Conservation (phyloP, 1,284 basidiomycete genomes). For the Melampsora americana region DNA sequence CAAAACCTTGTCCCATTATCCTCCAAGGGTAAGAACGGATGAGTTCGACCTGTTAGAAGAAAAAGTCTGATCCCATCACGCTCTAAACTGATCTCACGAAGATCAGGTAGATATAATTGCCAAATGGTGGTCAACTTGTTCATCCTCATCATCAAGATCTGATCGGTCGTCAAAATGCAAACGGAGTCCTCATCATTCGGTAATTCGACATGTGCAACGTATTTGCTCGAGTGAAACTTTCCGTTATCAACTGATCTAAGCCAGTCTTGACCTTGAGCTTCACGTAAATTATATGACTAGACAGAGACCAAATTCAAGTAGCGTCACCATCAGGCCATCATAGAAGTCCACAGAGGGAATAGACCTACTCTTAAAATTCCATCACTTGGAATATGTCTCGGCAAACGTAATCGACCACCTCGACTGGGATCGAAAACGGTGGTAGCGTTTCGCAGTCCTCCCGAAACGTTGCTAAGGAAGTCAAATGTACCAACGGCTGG, state of each 20-base stretch:
- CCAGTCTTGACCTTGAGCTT: slow-evolving; percentile 95
- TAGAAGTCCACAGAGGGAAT: not conserved
- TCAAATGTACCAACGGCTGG: slow-evolving; percentile 96
- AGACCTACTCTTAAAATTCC: slow-evolving; percentile 72
- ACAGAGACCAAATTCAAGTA: not conserved
- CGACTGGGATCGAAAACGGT: slow-evolving; percentile 93
- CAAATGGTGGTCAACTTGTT: slow-evolving; percentile 80
- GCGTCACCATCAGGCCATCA: not conserved
- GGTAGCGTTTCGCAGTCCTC: slow-evolving; percentile 92
- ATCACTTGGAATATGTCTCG: slow-evolving; percentile 79
- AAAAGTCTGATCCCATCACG: slow-evolving; percentile 82
- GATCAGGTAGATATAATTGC: slow-evolving; percentile 83
- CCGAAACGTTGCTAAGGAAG: slow-evolving; percentile 76
- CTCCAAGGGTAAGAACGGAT: slow-evolving; percentile 60
- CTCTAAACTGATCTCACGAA: slow-evolving; percentile 83
- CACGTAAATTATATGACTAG: slow-evolving; percentile 79
- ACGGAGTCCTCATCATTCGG: slow-evolving; percentile 73
- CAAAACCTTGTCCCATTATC: slow-evolving; percentile 60
- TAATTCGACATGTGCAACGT: slow-evolving; percentile 85
- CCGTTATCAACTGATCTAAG: slow-evolving; percentile 86
- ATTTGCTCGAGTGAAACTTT: slow-evolving; percentile 74
- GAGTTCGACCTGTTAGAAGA: slow-evolving; percentile 59
- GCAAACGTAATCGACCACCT: slow-evolving; percentile 82
- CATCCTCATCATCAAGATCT: slow-evolving; percentile 80
- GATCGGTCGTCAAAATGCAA: slow-evolving; percentile 72